Evolutionary conservation across 441 rosid species (phyloP).

Genomic region (Jatropha podagrica): DNA sequence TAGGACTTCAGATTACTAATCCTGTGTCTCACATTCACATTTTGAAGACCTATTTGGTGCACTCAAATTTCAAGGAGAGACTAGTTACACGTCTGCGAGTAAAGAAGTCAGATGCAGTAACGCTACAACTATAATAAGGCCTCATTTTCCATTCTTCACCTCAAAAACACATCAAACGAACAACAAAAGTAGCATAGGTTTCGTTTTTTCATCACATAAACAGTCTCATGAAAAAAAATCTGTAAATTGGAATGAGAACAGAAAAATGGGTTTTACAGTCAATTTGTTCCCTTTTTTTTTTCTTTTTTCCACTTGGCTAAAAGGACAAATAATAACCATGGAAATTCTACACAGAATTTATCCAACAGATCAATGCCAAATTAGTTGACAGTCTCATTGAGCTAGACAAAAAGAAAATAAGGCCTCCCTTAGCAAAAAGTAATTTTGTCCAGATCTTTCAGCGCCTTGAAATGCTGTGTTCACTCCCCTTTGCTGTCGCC

Average conservation of each 20-base stretch:
- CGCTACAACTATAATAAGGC: not conserved
- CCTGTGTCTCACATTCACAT: not conserved
- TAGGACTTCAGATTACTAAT: not conserved
- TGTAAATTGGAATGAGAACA: not conserved
- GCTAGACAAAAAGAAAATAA: not conserved
- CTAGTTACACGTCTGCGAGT: not conserved
- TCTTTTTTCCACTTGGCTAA: not conserved
- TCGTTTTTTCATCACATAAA: not conserved
- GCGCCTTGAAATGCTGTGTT: not conserved
- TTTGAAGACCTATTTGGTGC: not conserved
- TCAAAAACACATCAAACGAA: not conserved
- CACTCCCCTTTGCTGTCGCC: conserved; percentile 30
- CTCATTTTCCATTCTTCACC: not conserved
- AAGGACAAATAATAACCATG: not conserved
- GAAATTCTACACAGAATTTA: not conserved
- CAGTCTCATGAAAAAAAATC: not conserved
- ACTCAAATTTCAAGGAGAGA: not conserved
- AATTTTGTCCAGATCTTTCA: not conserved
- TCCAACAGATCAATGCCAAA: conserved; percentile 4
- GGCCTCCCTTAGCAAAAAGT: not conserved
- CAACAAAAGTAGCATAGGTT: not conserved
- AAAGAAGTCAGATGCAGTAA: not conserved
- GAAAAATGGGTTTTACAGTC: not conserved
- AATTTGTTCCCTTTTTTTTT: not conserved
- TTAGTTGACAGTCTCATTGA: conserved; percentile 9